Base-by-base conservation (phyloP, 78 protist genomes). In the Cyanophora paradoxa region DNA sequence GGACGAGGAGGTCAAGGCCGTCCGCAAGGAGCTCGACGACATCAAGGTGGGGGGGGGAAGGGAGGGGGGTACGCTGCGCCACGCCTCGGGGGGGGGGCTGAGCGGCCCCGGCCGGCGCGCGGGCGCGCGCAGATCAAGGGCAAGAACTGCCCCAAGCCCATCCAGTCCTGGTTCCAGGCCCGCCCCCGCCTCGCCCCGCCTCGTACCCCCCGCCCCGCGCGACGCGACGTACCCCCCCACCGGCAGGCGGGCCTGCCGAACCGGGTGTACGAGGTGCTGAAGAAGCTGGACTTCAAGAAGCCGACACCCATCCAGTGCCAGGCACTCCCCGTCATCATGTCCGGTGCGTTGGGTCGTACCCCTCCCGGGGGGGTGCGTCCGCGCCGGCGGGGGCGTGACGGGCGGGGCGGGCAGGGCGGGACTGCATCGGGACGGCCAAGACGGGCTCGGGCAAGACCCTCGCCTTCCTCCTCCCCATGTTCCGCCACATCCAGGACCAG, bases 391-490 rank as follows among this genome's bases (percentile, higher is more conserved):
- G n/a, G n/a, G n/a, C n/a, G n/a, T n/a, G n/a, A n/a, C n/a, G n/a
- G n/a, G n/a, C n/a, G n/a, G n/a, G n/a, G n/a, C n/a, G n/a, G n/a
- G n/a, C n/a, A n/a, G n/a, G n/a, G 11, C 52, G 88, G 1, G 87
- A 88, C 74, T 82, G 81, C 22, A 81, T 88, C 36, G 89, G 78
- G n/a, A 63, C 66, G 24, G 92, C 92, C 7, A 78, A 83, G 71
- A 88, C 92, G 17, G 92, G 92, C 31, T 67, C 81, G 5, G 92
- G 92, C 11, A 88, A 88, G 58, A 88, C 99, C 6, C 79, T 95
- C 24, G 97, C 98, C 24, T 98, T 85, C 69, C 67, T 93, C 13
- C 75, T 97, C 3, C 99, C 99, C 17, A 78, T 96, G 93, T 26
- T 98, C 54, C 70, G 98, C 0, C 93, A 74, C 46, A 33, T 70